Evolutionary conservation across 129 eudicot species (phyloP).

Genomic region (Centella asiatica): DNA sequence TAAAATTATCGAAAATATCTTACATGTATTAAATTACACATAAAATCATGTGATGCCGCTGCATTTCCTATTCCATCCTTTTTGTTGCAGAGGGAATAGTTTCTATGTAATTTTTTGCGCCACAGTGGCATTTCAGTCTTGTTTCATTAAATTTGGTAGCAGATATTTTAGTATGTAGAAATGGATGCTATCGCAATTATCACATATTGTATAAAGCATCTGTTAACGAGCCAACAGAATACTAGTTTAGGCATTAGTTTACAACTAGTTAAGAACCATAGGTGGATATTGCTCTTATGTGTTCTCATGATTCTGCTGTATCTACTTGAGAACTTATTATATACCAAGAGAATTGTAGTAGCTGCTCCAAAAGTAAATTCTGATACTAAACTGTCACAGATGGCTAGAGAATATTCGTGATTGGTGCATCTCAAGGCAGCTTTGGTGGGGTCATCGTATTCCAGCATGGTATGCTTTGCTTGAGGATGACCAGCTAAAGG

Average conservation of each 20-base stretch:
- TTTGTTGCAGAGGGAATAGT: no score
- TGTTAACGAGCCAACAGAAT: background rate
- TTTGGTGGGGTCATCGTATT: conserved; percentile 98
- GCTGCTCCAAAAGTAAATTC: background rate
- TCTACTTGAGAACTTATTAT: background rate
- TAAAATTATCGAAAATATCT: no score
- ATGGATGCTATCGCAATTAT: background rate
- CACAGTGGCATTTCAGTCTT: no score
- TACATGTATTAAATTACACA: no score
- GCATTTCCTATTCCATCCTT: no score
- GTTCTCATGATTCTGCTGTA: background rate
- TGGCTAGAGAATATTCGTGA: conserved; percentile 97
- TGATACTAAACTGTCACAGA: conserved; percentile 24
- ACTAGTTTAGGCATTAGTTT: background rate
- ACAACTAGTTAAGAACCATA: no score
- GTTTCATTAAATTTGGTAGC: background rate
- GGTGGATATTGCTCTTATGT: background rate
- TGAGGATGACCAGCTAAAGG: conserved; percentile 64
- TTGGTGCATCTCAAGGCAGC: conserved; percentile 96
- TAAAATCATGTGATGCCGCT: no score
- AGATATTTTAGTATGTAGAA: background rate
- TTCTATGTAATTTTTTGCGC: no score
- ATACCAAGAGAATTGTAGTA: background rate
- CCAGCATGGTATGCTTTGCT: conserved; percentile 92
- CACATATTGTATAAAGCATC: background rate